phyloP scores from a whole-genome alignment of 2,329 filamentous ascomycete species.

The Pseudogymnoascus sp. region DNA sequence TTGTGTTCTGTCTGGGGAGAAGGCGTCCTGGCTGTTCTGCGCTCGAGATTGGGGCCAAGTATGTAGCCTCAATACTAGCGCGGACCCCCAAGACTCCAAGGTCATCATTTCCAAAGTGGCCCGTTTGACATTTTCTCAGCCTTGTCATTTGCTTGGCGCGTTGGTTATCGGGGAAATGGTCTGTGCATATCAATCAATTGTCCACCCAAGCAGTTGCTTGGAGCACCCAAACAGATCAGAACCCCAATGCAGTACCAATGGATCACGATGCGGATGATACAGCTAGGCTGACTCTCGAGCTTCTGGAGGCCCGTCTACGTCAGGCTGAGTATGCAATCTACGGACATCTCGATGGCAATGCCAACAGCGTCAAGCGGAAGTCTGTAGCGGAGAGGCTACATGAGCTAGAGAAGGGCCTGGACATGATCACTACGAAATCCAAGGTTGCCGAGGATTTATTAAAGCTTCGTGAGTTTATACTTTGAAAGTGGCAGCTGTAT shows the following conservation, averaged over 20 bases:
- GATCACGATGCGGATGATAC: constrained; percentile 25
- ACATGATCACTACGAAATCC: constrained; percentile 20
- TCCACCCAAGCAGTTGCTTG: background rate
- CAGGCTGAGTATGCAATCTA: constrained; percentile 27
- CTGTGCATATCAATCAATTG: constrained; percentile 1
- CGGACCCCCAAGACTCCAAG: constrained; percentile 8
- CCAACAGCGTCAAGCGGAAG: background rate
- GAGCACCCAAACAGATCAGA: background rate
- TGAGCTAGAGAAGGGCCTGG: constrained; percentile 11
- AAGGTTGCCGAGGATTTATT: constrained; percentile 27
- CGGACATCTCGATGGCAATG: constrained; percentile 10
- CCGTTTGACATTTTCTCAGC: constrained; percentile 1
- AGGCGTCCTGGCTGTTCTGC: background rate
- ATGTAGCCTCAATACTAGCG: constrained; percentile 4
- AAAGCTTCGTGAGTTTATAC: constrained; percentile 23
- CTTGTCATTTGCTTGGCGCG: background rate
- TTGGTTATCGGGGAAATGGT: constrained; percentile 1
- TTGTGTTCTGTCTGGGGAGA: background rate
- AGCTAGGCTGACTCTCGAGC: constrained; percentile 27
- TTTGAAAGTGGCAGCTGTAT: background rate
- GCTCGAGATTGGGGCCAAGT: constrained; percentile 9
- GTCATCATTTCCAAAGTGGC: constrained; percentile 3
- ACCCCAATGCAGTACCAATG: constrained; percentile 4
- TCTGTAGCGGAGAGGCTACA: background rate
- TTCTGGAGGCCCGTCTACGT: constrained; percentile 25